Conservation (phyloP, 2,329 filamentous ascomycete genomes). For the Venturia oleaginea region DNA sequence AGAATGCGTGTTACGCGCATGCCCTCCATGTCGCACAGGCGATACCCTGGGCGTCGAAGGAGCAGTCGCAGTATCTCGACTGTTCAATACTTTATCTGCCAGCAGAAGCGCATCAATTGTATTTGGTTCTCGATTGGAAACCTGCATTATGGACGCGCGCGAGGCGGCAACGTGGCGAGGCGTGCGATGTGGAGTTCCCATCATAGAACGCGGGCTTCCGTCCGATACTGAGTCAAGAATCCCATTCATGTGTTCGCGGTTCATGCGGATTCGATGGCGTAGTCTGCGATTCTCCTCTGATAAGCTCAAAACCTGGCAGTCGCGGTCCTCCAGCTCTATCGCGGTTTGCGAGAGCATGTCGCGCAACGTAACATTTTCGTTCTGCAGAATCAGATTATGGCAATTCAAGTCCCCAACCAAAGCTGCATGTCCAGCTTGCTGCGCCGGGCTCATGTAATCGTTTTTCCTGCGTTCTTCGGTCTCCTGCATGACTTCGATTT, state of each 20-base stretch:
- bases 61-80: slow-evolving; percentile 65
- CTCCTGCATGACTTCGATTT: slow-evolving; percentile 73
- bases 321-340: slow-evolving; percentile 67
- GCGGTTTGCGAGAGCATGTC: slow-evolving; percentile 64
- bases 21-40: slow-evolving; percentile 45
- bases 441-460: slow-evolving; percentile 43
- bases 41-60: slow-evolving; percentile 58
- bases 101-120: slow-evolving; percentile 69
- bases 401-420: slow-evolving; percentile 38
- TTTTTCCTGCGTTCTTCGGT: slow-evolving; percentile 57
- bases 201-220: slow-evolving; percentile 55
- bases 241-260: slow-evolving; percentile 71
- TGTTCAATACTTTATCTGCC: slow-evolving; percentile 67
- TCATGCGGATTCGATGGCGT: slow-evolving; percentile 77
- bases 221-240: slow-evolving; percentile 41
- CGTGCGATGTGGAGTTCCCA: slow-evolving; percentile 45
- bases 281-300: slow-evolving; percentile 68
- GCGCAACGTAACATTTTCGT: slow-evolving; percentile 55
- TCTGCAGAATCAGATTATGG: slow-evolving; percentile 56
- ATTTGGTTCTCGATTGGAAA: slow-evolving; percentile 40
- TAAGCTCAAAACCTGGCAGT: slow-evolving; percentile 62
- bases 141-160: slow-evolving; percentile 14
- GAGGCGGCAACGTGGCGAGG: slow-evolving; percentile 22
- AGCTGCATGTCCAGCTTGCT: slow-evolving; percentile 47
- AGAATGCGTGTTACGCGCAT: slow-evolving; percentile 70